Base-by-base conservation (phyloP, 371 early-diverging fungal species). In the Smittium mucronatum region DNA sequence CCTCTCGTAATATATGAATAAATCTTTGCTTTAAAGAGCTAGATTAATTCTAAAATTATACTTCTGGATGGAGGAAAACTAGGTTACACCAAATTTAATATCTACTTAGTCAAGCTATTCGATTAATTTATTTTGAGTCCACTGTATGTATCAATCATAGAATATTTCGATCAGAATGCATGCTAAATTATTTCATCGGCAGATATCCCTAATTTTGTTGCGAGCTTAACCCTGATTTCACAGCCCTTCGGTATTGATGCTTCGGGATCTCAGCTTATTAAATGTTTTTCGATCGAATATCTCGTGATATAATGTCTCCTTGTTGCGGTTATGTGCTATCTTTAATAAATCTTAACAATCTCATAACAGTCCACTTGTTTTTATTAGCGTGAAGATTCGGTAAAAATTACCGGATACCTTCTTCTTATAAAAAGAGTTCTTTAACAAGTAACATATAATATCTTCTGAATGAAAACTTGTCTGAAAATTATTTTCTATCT, bases 11-110 rank as follows among this genome's bases (percentile, higher is more conserved):
- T 11, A 47, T 47, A 47, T 47, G 21, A 47, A 47, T 47, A 11
- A 47, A 47, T 47, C 47, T 47, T 47, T 21, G 47, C 47, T 47
- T 21, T 47, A 47, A 47, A 47, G 47, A 47, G 47, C 47, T 47
- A 5, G 47, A 47, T 47, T 47, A 47, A 47, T 47, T 47, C 21
- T 47, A 11, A 47, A 47, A 47, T 47, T 47, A 47, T 47, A 47
- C 47, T 47, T 47, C 47, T 11, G 47, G 21, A 21, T 11, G 63
- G 63, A 61, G 63, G 16, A 5, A 61, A 15, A 33, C 33, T 61
- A 61, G 26, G 63, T 61, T 28, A 61, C 63, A 15, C 63, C 63
- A 61, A 61, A 61, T 28, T 28, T 61, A 61, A 61, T 11, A 61
- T 61, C 63, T 5, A 28, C 33, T 61, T 16, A 30, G 63, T 61